Conservation (phyloP, 164 flowering plant species). For the Warburgia ugandensis region DNA sequence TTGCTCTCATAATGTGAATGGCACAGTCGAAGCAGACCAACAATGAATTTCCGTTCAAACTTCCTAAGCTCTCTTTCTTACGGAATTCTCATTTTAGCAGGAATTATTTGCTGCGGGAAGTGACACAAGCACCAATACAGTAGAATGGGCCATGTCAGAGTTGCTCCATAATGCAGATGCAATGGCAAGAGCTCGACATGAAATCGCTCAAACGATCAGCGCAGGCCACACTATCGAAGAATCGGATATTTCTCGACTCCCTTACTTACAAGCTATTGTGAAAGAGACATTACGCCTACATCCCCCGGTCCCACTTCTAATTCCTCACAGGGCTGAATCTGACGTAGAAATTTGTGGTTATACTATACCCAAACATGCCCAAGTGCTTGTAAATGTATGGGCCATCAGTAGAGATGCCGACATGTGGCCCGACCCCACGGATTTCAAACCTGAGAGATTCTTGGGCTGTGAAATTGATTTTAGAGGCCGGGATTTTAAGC, state of each 20-base stretch:
- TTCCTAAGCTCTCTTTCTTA: too few species aligned
- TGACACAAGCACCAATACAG: conserved; percentile 22
- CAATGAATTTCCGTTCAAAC: too few species aligned
- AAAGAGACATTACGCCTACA: conserved; percentile 9
- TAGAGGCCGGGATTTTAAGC: too few species aligned
- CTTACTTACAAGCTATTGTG: conserved; percentile 6
- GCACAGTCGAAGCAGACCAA: too few species aligned
- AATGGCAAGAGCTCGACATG: conserved; percentile 11
- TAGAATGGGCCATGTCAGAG: conserved; percentile 32
- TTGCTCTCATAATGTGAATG: too few species aligned
- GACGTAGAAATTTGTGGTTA: conserved; percentile 3
- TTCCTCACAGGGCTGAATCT: conserved; percentile 3
- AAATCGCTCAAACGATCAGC: conserved; percentile 13
- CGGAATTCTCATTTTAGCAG: conserved; percentile 7
- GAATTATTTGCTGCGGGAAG: conserved; percentile 21
- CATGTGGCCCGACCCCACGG: too few species aligned
- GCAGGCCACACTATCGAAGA: conserved; percentile 4
- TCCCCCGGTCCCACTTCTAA: conserved; percentile 3
- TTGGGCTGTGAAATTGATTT: too few species aligned
- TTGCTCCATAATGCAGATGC: conserved; percentile 11
- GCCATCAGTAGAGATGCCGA: conserved; percentile 7
- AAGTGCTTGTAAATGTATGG: conserved; percentile 5
- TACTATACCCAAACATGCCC: conserved; percentile 1
- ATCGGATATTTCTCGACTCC: conserved; percentile 2
- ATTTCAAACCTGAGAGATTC: too few species aligned